phyloP scores from a whole-genome alignment of 208 protist genomes.

The Crithidia fasciculata region DNA sequence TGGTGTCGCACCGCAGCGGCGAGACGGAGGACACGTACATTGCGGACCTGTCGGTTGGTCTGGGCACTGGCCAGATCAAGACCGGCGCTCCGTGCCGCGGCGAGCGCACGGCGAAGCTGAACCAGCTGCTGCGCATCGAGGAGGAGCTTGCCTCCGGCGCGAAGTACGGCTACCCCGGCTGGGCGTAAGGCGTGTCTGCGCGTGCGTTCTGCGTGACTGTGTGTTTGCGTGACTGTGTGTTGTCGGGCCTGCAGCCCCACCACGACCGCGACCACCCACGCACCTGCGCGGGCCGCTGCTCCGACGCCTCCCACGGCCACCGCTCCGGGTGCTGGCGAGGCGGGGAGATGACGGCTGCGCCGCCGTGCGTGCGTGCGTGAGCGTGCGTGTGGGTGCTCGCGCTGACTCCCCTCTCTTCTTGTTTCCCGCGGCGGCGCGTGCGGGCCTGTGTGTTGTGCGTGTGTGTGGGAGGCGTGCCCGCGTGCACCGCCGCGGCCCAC shows the following conservation, averaged over 20 bases:
- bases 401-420: too few species aligned
- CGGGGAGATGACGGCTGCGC: slow-evolving; percentile 93
- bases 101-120: slow-evolving; percentile 99
- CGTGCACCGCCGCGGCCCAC: too few species aligned
- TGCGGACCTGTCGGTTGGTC: slow-evolving; percentile 97
- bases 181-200: slow-evolving; percentile 42
- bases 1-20: slow-evolving; percentile 97
- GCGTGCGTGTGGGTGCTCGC: slow-evolving; percentile 44
- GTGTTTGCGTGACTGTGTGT: neutral
- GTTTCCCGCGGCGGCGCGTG: slow-evolving; percentile 8
- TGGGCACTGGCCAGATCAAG: slow-evolving; percentile 98
- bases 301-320: too few species aligned
- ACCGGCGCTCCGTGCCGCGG: slow-evolving; percentile 98
- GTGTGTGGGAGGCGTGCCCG: too few species aligned
- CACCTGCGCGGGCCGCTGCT: too few species aligned
- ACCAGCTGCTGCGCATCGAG: slow-evolving; percentile 99
- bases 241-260: too few species aligned
- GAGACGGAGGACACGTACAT: slow-evolving; percentile 99
- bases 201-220: slow-evolving; percentile 1
- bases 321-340: too few species aligned
- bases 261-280: too few species aligned
- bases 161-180: slow-evolving; percentile 83
- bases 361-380: slow-evolving; percentile 58
- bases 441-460: too few species aligned
- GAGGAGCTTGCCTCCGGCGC: slow-evolving; percentile 90